Base-by-base conservation (phyloP, 2,329 filamentous ascomycete genomes). In the Sclerotinia nivalis region DNA sequence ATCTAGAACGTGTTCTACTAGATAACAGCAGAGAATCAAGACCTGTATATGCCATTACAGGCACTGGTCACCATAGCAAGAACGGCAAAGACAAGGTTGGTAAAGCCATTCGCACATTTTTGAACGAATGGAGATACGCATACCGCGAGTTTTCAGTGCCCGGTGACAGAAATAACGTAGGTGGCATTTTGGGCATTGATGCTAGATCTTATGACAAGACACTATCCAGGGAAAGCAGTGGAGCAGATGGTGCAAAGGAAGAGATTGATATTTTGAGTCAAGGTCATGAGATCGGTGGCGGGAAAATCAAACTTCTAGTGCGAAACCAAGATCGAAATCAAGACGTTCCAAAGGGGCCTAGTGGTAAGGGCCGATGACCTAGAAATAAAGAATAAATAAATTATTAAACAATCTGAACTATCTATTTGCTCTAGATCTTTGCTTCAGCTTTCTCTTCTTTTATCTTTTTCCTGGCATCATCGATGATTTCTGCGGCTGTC, bases 11-110 rank as follows among this genome's bases (percentile, higher is more conserved):
- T 73, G 91, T 96, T 52, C 88, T 99, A 31, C 84, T 94, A 72
- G 93, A 96, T 77, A 96, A 97, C 77, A 87, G 85, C 74, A 85
- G 88, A 74, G 89, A 91, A 74, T 86, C 85, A 49, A 87, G 89
- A 31, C 92, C 95, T 3, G 87, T 99, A 55, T 99, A 98, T 79
- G 94, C 94, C 74, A 98, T 99, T 79, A 97, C 94, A 1, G 96
- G 96, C 58, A 98, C 95, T 0, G 96, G 95, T 4, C 94, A 98
- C 78, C 96, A 99, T 81, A 97, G 93, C 80, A 98, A 98, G 84
- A 97, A 97, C 78, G 95, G 96, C 76, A 98, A 98, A 80, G 96
- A 99, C 81, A 99, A 99, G 82, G 93, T 99, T 49, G 95, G 95
- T 78, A 97, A 97, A 82, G 93, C 94, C 1, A 90, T 98, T 72